phyloP scores from a whole-genome alignment of 768 basidiomycete species.

The Leccinum subgranulosum region DNA sequence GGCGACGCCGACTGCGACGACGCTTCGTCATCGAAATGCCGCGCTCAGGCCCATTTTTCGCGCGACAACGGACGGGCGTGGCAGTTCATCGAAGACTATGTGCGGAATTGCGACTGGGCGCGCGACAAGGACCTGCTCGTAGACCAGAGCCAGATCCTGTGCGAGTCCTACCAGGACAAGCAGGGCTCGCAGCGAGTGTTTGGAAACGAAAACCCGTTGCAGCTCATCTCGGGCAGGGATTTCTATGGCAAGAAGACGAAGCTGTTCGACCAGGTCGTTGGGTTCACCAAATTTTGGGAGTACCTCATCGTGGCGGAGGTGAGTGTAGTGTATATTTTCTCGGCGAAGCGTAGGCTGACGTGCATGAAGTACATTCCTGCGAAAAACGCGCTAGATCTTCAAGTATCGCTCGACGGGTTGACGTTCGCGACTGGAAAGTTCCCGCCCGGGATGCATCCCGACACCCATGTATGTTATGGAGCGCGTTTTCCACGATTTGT shows the following conservation, averaged over 20 bases:
- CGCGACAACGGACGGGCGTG: constrained; percentile 76
- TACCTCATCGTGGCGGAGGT: constrained; percentile 96
- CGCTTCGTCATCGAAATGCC: constrained; percentile 50
- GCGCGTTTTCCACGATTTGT: neutral
- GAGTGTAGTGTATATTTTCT: constrained; percentile 16
- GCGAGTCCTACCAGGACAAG: constrained; percentile 86
- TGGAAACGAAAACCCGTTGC: constrained; percentile 56
- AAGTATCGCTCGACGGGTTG: constrained; percentile 89
- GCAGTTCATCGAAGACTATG: constrained; percentile 78
- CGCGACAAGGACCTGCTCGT: constrained; percentile 73
- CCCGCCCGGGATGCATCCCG: constrained; percentile 86
- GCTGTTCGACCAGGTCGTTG: constrained; percentile 85
- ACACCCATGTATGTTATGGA: constrained; percentile 71
- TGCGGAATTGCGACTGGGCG: constrained; percentile 90
- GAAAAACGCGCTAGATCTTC: constrained; percentile 67
- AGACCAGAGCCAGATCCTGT: constrained; percentile 86
- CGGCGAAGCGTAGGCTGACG: constrained; percentile 20
- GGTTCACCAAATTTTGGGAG: constrained; percentile 96
- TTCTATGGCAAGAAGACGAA: constrained; percentile 71
- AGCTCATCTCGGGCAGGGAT: constrained; percentile 72
- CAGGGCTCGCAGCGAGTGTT: constrained; percentile 70
- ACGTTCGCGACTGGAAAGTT: constrained; percentile 85
- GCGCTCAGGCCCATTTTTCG: constrained; percentile 71
- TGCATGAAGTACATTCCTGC: constrained; percentile 45
- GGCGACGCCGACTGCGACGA: constrained; percentile 68